Conservation (phyloP, 768 basidiomycete genomes). For the Sporobolomyces phaffii region DNA sequence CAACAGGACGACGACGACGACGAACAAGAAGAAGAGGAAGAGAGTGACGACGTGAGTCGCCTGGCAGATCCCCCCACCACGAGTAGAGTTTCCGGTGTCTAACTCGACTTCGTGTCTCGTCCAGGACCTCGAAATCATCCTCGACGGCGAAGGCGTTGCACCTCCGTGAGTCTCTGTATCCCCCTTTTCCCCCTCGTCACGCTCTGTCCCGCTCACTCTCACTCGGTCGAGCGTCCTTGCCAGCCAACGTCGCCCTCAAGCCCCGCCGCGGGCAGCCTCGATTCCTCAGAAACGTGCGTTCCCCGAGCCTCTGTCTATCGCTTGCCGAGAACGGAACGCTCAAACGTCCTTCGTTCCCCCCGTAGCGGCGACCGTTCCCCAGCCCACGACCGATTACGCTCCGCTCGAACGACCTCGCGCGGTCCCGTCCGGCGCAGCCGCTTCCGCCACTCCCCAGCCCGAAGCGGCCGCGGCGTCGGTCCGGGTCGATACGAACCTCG, state of each 20-base stretch:
- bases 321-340: not conserved
- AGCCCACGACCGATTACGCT: constrained; percentile 41
- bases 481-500: constrained; percentile 54
- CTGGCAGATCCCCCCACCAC: no score
- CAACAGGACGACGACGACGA: constrained; percentile 51
- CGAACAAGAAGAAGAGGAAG: constrained; percentile 47
- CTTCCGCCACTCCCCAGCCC: constrained; percentile 55
- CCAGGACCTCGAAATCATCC: constrained; percentile 87
- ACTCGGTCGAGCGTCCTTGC: no score
- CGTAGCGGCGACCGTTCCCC: constrained; percentile 13
- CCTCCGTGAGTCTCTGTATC: constrained; percentile 62
- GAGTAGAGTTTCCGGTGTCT: not conserved
- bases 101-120: no score
- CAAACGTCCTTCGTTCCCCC: not conserved
- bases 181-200: constrained; percentile 12
- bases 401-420: constrained; percentile 39
- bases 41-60: constrained; percentile 55
- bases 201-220: no score
- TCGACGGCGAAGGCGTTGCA: constrained; percentile 63
- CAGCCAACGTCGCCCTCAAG: constrained; percentile 44
- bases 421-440: constrained; percentile 44
- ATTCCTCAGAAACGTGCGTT: constrained; percentile 26
- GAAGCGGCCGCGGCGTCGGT: constrained; percentile 67
- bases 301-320: not conserved
- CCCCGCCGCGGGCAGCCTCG: constrained; percentile 10